These are phyloP conservation scores for Lachnellula occidentalis DNA, from an alignment of 2,329 filamentous ascomycete genomes.

Conservation along the genomic window DNA sequence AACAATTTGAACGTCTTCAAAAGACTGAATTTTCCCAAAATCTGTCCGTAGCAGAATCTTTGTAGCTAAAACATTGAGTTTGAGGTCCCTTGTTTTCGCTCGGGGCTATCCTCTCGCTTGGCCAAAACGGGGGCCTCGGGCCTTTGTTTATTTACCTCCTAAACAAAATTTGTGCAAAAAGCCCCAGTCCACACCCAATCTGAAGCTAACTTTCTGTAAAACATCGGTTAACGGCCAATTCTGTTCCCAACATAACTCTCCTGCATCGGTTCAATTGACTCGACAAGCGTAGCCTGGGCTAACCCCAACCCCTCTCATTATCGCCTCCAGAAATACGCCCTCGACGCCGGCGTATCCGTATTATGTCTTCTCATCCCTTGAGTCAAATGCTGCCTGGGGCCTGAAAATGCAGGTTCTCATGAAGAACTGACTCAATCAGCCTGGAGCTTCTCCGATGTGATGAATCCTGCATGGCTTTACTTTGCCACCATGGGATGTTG, in stretches of 20 bases:
- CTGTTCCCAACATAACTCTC: slow-evolving; percentile 18
- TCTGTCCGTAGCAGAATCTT: neutral
- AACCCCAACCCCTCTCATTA: slow-evolving; percentile 14
- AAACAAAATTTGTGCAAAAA: slow-evolving; percentile 11
- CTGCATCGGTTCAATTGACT: slow-evolving; percentile 18
- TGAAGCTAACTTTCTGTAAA: slow-evolving; percentile 15
- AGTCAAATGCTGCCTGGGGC: slow-evolving; percentile 17
- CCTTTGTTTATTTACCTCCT: slow-evolving; percentile 16
- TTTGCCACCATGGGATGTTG: slow-evolving; percentile 21
- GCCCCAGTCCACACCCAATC: slow-evolving; percentile 6
- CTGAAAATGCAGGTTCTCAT: slow-evolving; percentile 13
- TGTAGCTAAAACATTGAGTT: neutral
- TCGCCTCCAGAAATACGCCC: slow-evolving; percentile 4
- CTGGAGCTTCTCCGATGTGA: slow-evolving; percentile 15
- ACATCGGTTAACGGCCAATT: slow-evolving; percentile 21
- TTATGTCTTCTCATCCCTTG: slow-evolving; percentile 11
- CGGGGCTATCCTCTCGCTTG: slow-evolving; percentile 13
- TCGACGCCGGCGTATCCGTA: slow-evolving; percentile 2
- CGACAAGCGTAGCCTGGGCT: slow-evolving; percentile 4
- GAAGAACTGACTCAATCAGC: slow-evolving; percentile 5
- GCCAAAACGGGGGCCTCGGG: slow-evolving; percentile 23
- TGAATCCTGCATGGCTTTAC: slow-evolving; percentile 12
- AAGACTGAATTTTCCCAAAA: neutral
- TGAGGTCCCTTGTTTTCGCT: neutral
- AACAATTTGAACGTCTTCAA: slow-evolving; percentile 13